phyloP scores from a whole-genome alignment of 805 yeast species.

The Kazachstania psychrophila region DNA sequence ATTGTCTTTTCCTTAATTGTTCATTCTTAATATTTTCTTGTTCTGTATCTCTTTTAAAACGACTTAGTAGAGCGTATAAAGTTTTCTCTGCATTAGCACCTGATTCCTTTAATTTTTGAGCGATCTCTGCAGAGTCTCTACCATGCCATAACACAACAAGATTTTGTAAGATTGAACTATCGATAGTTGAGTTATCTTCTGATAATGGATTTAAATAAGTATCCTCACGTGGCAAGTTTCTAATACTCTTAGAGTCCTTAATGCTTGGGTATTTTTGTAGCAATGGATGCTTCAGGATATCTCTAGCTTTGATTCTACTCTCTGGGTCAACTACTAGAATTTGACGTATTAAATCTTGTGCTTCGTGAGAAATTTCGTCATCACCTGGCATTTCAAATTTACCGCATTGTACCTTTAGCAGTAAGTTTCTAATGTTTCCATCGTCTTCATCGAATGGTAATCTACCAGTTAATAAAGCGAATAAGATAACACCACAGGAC shows the following conservation, averaged over 20 bases:
- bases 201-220: constrained; percentile 31
- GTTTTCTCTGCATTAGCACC: constrained; percentile 69
- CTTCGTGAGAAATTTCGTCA: constrained; percentile 67
- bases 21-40: constrained; percentile 25
- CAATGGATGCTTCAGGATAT: constrained; percentile 73
- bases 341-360: constrained; percentile 70
- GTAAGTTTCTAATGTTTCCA: constrained; percentile 79
- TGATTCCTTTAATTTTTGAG: constrained; percentile 42
- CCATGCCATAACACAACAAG: constrained; percentile 78
- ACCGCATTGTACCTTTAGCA: constrained; percentile 88
- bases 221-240: constrained; percentile 34
- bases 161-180: constrained; percentile 64
- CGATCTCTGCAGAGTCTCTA: constrained; percentile 45
- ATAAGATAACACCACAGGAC: constrained; percentile 95
- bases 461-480: constrained; percentile 89
- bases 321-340: constrained; percentile 81
- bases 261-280: constrained; percentile 55
- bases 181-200: constrained; percentile 40
- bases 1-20: constrained; percentile 36
- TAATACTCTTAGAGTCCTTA: constrained; percentile 27
- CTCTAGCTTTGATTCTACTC: constrained; percentile 67
- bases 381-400: constrained; percentile 73
- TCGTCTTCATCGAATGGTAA: constrained; percentile 82
- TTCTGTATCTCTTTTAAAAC: constrained; percentile 55
- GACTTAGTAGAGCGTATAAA: constrained; percentile 62